Evolutionary conservation across 2,329 filamentous ascomycete species (phyloP).

Genomic region (Botrytis tulipae): DNA sequence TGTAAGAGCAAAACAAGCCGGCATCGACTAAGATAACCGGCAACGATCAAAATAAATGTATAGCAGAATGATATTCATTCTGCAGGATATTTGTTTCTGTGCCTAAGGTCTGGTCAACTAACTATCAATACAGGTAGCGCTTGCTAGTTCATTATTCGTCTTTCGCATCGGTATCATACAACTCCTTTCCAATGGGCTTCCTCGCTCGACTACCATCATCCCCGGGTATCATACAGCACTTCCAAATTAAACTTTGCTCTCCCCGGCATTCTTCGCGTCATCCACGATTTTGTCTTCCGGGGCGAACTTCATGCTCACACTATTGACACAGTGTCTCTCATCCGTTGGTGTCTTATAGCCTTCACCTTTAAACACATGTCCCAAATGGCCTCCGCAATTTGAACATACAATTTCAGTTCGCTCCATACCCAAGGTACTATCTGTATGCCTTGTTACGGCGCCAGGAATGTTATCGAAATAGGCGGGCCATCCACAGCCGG

Average conservation of each 20-base stretch:
- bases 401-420: constrained; percentile 91
- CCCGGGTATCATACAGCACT: neutral
- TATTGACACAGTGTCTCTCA: constrained; percentile 97
- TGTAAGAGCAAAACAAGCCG: neutral
- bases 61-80: neutral
- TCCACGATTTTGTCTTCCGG: constrained; percentile 57
- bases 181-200: neutral
- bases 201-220: neutral
- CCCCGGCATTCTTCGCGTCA: constrained; percentile 41
- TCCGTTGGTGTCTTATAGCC: constrained; percentile 82
- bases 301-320: constrained; percentile 80
- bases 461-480: constrained; percentile 96
- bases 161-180: neutral
- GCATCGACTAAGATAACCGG: neutral
- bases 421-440: constrained; percentile 74
- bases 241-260: constrained; percentile 18
- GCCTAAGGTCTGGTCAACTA: neutral
- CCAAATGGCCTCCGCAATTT: constrained; percentile 90
- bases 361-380: constrained; percentile 91
- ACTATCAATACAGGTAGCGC: constrained; percentile 7
- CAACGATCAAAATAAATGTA: neutral
- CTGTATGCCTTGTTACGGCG: constrained; percentile 79
- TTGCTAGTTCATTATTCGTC: neutral
- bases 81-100: neutral
- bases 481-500: constrained; percentile 94